These are phyloP conservation scores for Pseudevernia furfuracea DNA, from an alignment of 495 filamentous ascomycete genomes.

Conservation along the genomic window DNA sequence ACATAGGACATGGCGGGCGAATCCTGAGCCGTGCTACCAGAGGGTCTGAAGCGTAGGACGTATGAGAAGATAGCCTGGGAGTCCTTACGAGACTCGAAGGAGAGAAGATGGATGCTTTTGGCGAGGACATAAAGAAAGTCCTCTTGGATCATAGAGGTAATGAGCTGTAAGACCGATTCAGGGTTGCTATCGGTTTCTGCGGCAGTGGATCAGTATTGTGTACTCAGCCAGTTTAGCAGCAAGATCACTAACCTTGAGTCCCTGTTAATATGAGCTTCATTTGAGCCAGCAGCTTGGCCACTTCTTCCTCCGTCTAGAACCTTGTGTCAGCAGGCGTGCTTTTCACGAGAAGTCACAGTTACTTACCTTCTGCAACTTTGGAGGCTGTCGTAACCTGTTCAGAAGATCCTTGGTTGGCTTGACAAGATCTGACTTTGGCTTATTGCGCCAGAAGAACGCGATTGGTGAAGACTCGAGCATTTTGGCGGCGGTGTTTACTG, in stretches of 20 bases:
- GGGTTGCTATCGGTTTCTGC: slow-evolving; percentile 77
- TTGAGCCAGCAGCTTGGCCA: slow-evolving; percentile 67
- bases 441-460: slow-evolving; percentile 83
- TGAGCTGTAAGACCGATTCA: slow-evolving; percentile 73
- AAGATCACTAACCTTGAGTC: slow-evolving; percentile 55
- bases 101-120: slow-evolving; percentile 66
- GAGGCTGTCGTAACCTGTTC: slow-evolving; percentile 40
- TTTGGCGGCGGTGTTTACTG: background rate
- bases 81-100: slow-evolving; percentile 91
- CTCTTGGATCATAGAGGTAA: slow-evolving; percentile 74
- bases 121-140: slow-evolving; percentile 81
- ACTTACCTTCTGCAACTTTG: slow-evolving; percentile 41
- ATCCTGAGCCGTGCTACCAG: slow-evolving; percentile 48
- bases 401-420: slow-evolving; percentile 51
- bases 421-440: slow-evolving; percentile 50
- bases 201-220: slow-evolving; percentile 5
- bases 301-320: slow-evolving; percentile 59
- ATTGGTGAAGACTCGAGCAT: slow-evolving; percentile 29
- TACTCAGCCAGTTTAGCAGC: background rate
- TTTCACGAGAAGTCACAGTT: slow-evolving; percentile 2
- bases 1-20: slow-evolving; percentile 80
- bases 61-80: slow-evolving; percentile 85
- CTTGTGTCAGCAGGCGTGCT: slow-evolving; percentile 23
- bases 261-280: slow-evolving; percentile 81
- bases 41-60: slow-evolving; percentile 71